phyloP scores from a whole-genome alignment of 1,284 basidiomycete genomes.

The Boletus semigastroideus region DNA sequence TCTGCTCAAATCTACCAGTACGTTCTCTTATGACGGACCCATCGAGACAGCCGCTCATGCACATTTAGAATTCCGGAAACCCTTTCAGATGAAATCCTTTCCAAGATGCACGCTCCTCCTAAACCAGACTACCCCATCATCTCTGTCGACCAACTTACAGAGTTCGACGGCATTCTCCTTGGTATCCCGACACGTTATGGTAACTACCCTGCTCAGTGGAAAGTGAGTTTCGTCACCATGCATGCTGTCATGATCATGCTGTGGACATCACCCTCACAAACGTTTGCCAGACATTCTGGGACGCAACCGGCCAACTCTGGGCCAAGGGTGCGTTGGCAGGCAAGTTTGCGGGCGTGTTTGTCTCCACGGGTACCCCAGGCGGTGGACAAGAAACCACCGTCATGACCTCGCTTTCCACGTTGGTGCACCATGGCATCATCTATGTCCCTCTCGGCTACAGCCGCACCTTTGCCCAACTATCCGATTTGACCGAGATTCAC shows the following conservation, averaged over 20 bases:
- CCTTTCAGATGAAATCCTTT: background rate
- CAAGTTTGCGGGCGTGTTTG: constrained; percentile 52
- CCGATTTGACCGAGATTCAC: constrained; percentile 40
- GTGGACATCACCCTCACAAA: background rate
- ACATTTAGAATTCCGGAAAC: background rate
- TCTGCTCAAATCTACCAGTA: constrained; percentile 45
- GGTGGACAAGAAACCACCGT: constrained; percentile 49
- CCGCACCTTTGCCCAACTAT: constrained; percentile 35
- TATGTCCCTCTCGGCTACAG: constrained; percentile 55
- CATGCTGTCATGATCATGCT: background rate
- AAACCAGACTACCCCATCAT: constrained; percentile 48
- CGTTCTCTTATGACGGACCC: constrained; percentile 8
- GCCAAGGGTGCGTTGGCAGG: constrained; percentile 45
- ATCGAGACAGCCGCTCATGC: background rate
- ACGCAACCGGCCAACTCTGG: constrained; percentile 55
- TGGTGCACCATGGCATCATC: constrained; percentile 53
- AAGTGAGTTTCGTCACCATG: constrained; percentile 21
- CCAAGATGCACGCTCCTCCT: constrained; percentile 33
- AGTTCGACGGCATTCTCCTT: constrained; percentile 37
- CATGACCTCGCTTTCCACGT: constrained; percentile 50
- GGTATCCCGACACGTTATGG: constrained; percentile 52
- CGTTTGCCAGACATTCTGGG: constrained; percentile 40
- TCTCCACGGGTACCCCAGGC: constrained; percentile 40
- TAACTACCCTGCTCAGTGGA: constrained; percentile 35
- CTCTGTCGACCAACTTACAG: constrained; percentile 41